Percentiles rank a stretch among this genome's conserved stretches.
Conservation (phyloP, 495 filamentous ascomycete genomes). For the Platismatia glauca region DNA sequence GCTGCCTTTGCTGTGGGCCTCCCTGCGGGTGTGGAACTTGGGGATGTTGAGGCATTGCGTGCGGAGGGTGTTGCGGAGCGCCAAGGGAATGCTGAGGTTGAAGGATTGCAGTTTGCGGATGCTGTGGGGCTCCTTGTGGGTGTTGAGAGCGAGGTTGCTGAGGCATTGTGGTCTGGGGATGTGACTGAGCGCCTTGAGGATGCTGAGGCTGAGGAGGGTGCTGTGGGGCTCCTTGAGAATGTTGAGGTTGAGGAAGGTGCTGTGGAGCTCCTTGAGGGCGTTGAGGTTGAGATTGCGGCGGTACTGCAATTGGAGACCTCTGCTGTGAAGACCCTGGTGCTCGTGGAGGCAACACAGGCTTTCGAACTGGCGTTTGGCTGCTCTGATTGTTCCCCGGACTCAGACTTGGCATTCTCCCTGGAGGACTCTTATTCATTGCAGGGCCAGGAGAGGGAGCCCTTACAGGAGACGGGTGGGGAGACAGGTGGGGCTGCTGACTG, state of each 20-base stretch:
- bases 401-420: not conserved
- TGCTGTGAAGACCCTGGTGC: not conserved
- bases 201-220: not conserved
- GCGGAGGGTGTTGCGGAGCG: not conserved
- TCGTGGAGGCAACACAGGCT: not conserved
- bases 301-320: not conserved
- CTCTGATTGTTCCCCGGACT: not conserved
- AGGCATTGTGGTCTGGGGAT: not conserved
- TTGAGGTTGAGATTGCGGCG: not conserved
- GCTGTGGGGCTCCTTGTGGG: not conserved
- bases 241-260: not conserved
- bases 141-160: not conserved
- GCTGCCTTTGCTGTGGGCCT: not conserved
- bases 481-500: conserved; percentile 1
- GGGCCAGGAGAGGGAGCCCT: not conserved
- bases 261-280: not conserved
- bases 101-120: not conserved
- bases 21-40: not conserved
- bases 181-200: not conserved
- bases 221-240: not conserved
- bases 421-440: not conserved
- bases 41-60: not conserved
- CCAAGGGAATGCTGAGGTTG: not conserved
- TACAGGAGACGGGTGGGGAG: not conserved
- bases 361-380: not conserved